These are phyloP conservation scores for Penicillium sp. DNA, from an alignment of 2,329 filamentous ascomycete species.

Conservation along the genomic window DNA sequence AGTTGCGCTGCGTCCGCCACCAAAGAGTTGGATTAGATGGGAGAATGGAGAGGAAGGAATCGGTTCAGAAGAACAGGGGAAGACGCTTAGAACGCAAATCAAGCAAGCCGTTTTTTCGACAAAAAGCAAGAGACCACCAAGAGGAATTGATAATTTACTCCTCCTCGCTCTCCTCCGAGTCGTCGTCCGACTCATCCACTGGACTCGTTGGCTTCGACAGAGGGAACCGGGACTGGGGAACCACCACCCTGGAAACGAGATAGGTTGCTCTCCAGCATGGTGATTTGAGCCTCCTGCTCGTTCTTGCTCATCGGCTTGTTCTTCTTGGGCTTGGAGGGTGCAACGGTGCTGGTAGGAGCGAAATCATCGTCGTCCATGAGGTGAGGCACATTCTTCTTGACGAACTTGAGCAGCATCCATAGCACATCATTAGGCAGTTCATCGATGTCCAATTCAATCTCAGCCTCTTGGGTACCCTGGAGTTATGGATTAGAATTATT, in stretches of 20 bases:
- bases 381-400: constrained; percentile 45
- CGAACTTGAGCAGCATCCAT: constrained; percentile 43
- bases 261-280: constrained; percentile 44
- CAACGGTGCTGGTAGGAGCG: constrained; percentile 30
- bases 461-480: constrained; percentile 43
- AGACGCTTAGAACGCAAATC: constrained; percentile 23
- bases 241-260: constrained; percentile 43
- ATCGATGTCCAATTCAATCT: constrained; percentile 48
- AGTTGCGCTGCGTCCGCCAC: background rate
- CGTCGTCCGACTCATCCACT: constrained; percentile 47
- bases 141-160: constrained; percentile 32
- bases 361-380: constrained; percentile 42
- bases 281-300: constrained; percentile 49
- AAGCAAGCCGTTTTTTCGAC: constrained; percentile 9
- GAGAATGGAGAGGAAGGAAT: background rate
- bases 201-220: constrained; percentile 42
- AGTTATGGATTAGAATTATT: constrained; percentile 6
- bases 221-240: constrained; percentile 42
- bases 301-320: constrained; percentile 51
- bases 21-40: background rate
- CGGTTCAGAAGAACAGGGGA: constrained; percentile 1
- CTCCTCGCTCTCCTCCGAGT: constrained; percentile 47
- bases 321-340: constrained; percentile 45
- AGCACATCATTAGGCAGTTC: constrained; percentile 47
- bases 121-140: constrained; percentile 1